A percentile compares a stretch with the other conserved stretches of the same genome.
These are phyloP conservation scores for Rhizopogon rudus DNA, from an alignment of 768 basidiomycete genomes.

Conservation along the genomic window DNA sequence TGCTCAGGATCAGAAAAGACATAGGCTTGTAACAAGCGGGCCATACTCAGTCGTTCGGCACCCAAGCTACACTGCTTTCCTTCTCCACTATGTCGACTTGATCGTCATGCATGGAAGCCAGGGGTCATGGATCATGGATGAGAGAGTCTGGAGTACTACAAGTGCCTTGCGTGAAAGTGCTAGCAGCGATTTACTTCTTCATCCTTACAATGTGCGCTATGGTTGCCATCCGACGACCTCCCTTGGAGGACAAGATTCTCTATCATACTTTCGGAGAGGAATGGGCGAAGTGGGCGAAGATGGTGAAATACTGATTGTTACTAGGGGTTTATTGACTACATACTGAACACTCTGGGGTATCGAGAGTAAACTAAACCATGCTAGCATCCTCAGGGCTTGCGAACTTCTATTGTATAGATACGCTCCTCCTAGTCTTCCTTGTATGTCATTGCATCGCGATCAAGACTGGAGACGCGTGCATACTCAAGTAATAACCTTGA, in stretches of 20 bases:
- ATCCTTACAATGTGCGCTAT: not conserved
- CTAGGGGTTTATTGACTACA: constrained; percentile 21
- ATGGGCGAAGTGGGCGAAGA: constrained; percentile 26
- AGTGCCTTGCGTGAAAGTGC: not conserved
- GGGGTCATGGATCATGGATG: not conserved
- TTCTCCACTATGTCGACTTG: not conserved
- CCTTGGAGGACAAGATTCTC: not conserved
- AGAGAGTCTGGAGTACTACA: not conserved
- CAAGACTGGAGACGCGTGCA: constrained; percentile 42
- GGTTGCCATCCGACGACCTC: not conserved
- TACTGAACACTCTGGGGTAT: too few relatives aligned
- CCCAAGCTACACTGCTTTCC: constrained; percentile 13
- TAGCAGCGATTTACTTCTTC: not conserved
- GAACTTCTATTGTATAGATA: not conserved
- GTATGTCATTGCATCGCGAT: constrained; percentile 41
- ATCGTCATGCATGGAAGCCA: not conserved
- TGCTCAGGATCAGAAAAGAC: constrained; percentile 6
- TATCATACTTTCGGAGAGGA: constrained; percentile 19
- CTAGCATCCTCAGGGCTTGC: too few relatives aligned
- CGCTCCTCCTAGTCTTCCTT: not conserved
- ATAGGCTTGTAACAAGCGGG: constrained; percentile 9
- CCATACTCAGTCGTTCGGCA: constrained; percentile 16
- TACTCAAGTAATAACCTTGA: constrained; percentile 50
- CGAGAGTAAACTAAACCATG: too few relatives aligned
- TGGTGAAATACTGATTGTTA: constrained; percentile 25